Evolutionary conservation across 805 yeast species (phyloP), one percentile per base, ranked within the genome.

Genomic region (Candida argentea): DNA sequence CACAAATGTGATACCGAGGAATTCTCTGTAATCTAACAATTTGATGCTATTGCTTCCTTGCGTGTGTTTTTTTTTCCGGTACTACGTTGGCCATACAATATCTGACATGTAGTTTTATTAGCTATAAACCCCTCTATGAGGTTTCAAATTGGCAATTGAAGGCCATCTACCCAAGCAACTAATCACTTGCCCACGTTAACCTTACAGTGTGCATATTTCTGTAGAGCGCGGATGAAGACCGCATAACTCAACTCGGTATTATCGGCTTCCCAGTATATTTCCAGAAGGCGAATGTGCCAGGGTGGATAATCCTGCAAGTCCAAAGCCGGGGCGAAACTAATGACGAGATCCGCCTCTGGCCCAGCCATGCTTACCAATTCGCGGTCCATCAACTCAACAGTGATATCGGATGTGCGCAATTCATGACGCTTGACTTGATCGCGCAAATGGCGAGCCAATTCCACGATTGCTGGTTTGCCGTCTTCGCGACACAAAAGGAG

Each of bases 231-330:
- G 29, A 81, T 65, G 50, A 83, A 87, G 12, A 85, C 91, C 9
- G 87, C 78, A 50, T 87, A 87, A 20, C 73, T 70, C 26, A 85
- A 94, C 31, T 69, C 74, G 34, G 67, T 74, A 51, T 86, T 86
- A 50, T 84, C 95, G 2, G 80, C 79, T 46, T 85, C 89, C 83
- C 93, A 82, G 55, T 77, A 87, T 45, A 91, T 73, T 48, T 91
- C 98, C 5, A 86, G 72, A 29, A 93, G 67, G 37, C 98, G 70
- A 20, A 85, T 73, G 48, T 89, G 97, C 98, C 98, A 91, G 16
- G 98, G 98, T 13, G 97, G 97, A 52, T 77, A 91, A 11, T 94
- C 96, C 53, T 86, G 94, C 27, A 91, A 66, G 49, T 86, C 94
- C 37, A 91, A 62, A 8, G 67, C 64, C n/a, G 96, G 94, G 13